A percentile compares a stretch with the other conserved stretches of the same genome.
Evolutionary conservation across 805 yeast species (phyloP).

Genomic region (Kregervanrija fluxuum): DNA sequence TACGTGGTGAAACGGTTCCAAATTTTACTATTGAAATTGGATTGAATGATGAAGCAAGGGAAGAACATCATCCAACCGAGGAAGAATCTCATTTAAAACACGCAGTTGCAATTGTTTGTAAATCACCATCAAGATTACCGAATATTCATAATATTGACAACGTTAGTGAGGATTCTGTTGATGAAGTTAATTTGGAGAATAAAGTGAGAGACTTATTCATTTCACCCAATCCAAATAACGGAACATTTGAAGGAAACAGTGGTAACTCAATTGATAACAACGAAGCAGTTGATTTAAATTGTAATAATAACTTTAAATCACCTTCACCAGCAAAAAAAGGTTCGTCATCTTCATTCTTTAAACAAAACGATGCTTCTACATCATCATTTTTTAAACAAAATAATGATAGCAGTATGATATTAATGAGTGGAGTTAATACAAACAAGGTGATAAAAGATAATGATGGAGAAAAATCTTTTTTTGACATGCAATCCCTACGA

Average conservation of each 20-base stretch:
- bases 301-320: too few relatives aligned
- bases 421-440: slow-evolving; percentile 4
- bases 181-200: slow-evolving; percentile 25
- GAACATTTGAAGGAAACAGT: slow-evolving; percentile 3
- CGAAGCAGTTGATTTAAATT: too few relatives aligned
- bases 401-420: too few relatives aligned
- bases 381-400: too few relatives aligned
- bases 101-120: slow-evolving; percentile 13
- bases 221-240: slow-evolving; percentile 14
- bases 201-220: slow-evolving; percentile 29
- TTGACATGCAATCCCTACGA: slow-evolving; percentile 23
- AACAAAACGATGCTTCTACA: too few relatives aligned
- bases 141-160: neutral
- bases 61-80: neutral
- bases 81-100: slow-evolving; percentile 10
- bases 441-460: slow-evolving; percentile 6
- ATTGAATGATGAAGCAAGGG: slow-evolving; percentile 22
- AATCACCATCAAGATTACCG: slow-evolving; percentile 6
- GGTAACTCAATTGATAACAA: neutral
- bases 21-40: slow-evolving; percentile 4
- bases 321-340: too few relatives aligned
- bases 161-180: slow-evolving; percentile 11
- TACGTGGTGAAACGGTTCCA: slow-evolving; percentile 55
- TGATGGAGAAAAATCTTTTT: slow-evolving; percentile 16
- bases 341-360: too few relatives aligned